phyloP scores from a whole-genome alignment of 352 stramenopile genomes.

The Discostella stelligera region DNA sequence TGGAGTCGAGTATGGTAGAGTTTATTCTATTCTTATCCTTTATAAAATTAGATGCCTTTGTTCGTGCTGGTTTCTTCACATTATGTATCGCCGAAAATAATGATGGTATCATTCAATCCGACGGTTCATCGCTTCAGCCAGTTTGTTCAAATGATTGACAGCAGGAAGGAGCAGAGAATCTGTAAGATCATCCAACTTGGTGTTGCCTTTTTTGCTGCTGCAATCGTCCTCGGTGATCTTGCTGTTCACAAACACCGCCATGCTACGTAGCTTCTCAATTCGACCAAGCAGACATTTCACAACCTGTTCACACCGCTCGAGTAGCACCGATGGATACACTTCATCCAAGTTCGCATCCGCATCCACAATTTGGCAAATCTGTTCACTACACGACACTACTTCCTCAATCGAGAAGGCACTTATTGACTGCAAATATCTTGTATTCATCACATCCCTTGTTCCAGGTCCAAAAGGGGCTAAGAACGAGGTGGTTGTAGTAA shows the following conservation, averaged over 20 bases:
- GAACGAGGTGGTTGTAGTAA: slow-evolving; percentile 6
- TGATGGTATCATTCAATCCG: too few relatives aligned
- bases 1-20: too few relatives aligned
- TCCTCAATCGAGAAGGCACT: slow-evolving; percentile 23
- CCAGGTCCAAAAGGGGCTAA: slow-evolving; percentile 1
- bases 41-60: too few relatives aligned
- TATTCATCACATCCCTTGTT: background rate
- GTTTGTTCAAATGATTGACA: background rate
- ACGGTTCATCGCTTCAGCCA: background rate
- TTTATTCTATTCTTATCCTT: too few relatives aligned
- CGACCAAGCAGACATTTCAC: background rate
- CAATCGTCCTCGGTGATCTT: background rate
- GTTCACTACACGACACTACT: slow-evolving; percentile 11
- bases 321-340: background rate
- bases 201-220: background rate
- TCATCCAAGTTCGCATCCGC: background rate
- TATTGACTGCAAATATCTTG: slow-evolving; percentile 14
- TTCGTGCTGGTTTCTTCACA: too few relatives aligned
- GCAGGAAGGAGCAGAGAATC: background rate
- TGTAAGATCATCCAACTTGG: too few relatives aligned
- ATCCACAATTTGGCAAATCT: slow-evolving; percentile 9
- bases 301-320: slow-evolving; percentile 7
- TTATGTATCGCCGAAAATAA: too few relatives aligned
- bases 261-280: slow-evolving; percentile 1
- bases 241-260: background rate